These are phyloP conservation scores for Schoenoplectus tabernaemontani DNA, from an alignment of 202 grass and related monocot genomes.

Conservation along the genomic window DNA sequence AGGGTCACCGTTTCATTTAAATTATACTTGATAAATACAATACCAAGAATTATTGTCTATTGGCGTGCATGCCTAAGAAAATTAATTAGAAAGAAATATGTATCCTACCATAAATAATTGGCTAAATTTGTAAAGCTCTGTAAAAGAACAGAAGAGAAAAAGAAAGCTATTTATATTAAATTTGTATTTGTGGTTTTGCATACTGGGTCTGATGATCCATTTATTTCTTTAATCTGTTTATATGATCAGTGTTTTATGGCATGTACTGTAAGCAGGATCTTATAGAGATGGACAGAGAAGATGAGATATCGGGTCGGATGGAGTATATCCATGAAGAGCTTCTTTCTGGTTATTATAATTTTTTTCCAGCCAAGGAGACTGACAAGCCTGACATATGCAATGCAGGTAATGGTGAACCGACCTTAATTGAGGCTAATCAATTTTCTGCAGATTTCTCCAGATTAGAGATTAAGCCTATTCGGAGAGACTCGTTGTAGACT, in stretches of 20 bases:
- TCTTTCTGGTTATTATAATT: slow-evolving; percentile 56
- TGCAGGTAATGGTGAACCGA: not conserved
- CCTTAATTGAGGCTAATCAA: not conserved
- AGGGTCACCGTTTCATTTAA: not conserved
- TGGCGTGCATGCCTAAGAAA: too few species aligned
- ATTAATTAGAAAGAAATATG: not conserved
- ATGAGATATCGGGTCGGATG: slow-evolving; percentile 71
- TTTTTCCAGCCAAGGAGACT: slow-evolving; percentile 37
- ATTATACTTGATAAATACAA: not conserved
- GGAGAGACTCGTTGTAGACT: not conserved
- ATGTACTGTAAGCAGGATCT: slow-evolving; percentile 50
- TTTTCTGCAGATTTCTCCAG: slow-evolving; percentile 6
- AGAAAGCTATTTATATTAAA: not conserved
- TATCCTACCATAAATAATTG: not conserved
- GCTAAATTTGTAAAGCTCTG: not conserved
- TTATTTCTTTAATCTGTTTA: not conserved
- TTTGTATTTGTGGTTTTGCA: not conserved
- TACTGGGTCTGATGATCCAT: not conserved
- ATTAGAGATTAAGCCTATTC: not conserved
- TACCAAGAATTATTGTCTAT: not conserved
- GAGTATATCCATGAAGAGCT: slow-evolving; percentile 76
- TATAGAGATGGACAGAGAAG: slow-evolving; percentile 83
- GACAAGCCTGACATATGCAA: slow-evolving; percentile 18
- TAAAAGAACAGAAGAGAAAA: not conserved
- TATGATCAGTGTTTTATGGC: not conserved